Percentiles rank a stretch among this genome's conserved stretches.
Evolutionary conservation across 257 asterid genomes (phyloP).

Genomic region (Solanum tarijense): DNA sequence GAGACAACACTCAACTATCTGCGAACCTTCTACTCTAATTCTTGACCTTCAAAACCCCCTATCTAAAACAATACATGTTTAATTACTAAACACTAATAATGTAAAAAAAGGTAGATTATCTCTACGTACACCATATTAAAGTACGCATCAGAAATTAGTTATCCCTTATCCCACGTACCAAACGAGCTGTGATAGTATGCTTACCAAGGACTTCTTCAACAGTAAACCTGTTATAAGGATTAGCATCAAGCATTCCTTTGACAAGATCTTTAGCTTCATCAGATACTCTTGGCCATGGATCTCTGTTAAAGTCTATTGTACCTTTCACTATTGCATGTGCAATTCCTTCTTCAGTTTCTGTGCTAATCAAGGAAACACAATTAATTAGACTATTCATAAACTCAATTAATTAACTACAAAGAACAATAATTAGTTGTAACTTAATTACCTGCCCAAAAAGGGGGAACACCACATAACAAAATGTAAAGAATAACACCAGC

Average conservation of each 20-base stretch:
- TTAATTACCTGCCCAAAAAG: slow-evolving; percentile 77
- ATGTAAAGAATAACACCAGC: slow-evolving; percentile 87
- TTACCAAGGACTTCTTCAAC: slow-evolving; percentile 62
- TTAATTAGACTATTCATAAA: background rate
- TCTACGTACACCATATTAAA: too few relatives aligned
- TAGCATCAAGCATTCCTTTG: slow-evolving; percentile 57
- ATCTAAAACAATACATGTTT: background rate
- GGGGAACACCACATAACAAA: slow-evolving; percentile 79
- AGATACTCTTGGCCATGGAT: slow-evolving; percentile 81
- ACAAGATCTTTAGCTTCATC: slow-evolving; percentile 70
- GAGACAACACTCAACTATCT: background rate
- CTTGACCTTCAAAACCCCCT: background rate
- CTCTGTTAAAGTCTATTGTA: slow-evolving; percentile 48
- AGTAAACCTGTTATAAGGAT: slow-evolving; percentile 52
- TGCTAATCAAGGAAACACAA: slow-evolving; percentile 20
- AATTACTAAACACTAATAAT: background rate
- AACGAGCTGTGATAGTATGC: background rate
- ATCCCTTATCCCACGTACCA: background rate
- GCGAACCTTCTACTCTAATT: background rate
- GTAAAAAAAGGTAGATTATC: too few relatives aligned
- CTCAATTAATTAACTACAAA: background rate
- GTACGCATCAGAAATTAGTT: too few relatives aligned
- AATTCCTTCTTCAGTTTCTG: slow-evolving; percentile 91
- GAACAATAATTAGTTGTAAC: background rate
- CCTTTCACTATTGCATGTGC: slow-evolving; percentile 76